These are phyloP conservation scores for Scenedesmus sp. DNA, from an alignment of 163 green algal species.

Conservation along the genomic window DNA sequence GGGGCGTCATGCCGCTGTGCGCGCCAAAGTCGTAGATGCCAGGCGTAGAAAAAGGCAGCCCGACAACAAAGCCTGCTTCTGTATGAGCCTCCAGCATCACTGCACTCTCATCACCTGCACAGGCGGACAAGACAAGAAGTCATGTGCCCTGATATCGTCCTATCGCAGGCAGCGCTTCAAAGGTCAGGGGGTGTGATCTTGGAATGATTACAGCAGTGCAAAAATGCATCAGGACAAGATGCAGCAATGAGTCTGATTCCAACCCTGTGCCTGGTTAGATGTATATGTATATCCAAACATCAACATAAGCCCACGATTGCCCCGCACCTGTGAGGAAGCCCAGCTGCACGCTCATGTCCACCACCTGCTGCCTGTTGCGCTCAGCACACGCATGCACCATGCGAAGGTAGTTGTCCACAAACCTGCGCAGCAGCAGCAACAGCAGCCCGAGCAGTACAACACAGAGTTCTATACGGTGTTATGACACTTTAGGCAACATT, in stretches of 20 bases:
- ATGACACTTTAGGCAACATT: no score
- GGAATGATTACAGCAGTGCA: no score
- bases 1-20: conserved; percentile 66
- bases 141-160: neutral
- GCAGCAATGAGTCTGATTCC: no score
- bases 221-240: no score
- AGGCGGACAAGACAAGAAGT: neutral
- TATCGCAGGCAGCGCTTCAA: neutral
- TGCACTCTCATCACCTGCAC: conserved; percentile 82
- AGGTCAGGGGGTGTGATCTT: no score
- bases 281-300: no score
- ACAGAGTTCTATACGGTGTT: no score
- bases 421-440: conserved; percentile 48
- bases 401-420: conserved; percentile 91
- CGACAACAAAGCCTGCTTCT: conserved; percentile 92
- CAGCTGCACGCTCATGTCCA: conserved; percentile 80
- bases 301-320: neutral
- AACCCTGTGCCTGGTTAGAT: no score
- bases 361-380: conserved; percentile 76
- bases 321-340: conserved; percentile 77
- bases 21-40: conserved; percentile 50
- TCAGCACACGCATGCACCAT: conserved; percentile 93
- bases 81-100: conserved; percentile 96
- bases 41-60: conserved; percentile 85
- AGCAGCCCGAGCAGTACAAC: no score